These are phyloP conservation scores for Selenicereus undatus DNA, from an alignment of 148 eudicot species.

Conservation along the genomic window DNA sequence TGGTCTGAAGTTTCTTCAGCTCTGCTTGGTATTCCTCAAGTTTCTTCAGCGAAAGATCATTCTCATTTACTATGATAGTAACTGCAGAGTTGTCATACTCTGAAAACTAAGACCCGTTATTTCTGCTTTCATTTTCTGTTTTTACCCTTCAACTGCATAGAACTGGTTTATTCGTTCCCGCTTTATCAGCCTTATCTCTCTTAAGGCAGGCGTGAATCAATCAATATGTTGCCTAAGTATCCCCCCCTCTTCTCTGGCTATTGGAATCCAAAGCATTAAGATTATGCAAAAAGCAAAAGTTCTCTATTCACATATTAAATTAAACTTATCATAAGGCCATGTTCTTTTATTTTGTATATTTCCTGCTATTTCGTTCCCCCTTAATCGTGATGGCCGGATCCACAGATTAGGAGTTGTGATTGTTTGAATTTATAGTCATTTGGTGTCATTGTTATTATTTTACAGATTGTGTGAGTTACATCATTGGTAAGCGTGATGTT, in stretches of 20 bases:
- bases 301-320: no score
- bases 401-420: no score
- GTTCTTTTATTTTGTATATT: neutral
- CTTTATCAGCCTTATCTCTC: constrained; percentile 76
- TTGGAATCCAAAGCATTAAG: no score
- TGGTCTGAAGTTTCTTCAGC: constrained; percentile 72
- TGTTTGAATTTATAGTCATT: neutral
- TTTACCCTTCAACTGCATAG: constrained; percentile 70
- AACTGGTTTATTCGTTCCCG: constrained; percentile 81
- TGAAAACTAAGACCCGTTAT: constrained; percentile 74
- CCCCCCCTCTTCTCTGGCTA: no score
- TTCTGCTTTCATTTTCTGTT: constrained; percentile 80
- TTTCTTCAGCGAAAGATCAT: constrained; percentile 80
- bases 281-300: no score
- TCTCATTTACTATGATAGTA: constrained; percentile 50
- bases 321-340: no score
- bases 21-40: constrained; percentile 84
- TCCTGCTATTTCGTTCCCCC: neutral
- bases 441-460: neutral
- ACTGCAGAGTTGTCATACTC: constrained; percentile 59
- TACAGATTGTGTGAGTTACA: neutral
- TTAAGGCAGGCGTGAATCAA: constrained; percentile 76
- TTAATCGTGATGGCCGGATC: neutral
- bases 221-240: no score
- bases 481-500: neutral